Evolutionary conservation across 2,329 filamentous ascomycete species (phyloP), one percentile per base, ranked within the genome.

Genomic region (Colletotrichum sublineola): DNA sequence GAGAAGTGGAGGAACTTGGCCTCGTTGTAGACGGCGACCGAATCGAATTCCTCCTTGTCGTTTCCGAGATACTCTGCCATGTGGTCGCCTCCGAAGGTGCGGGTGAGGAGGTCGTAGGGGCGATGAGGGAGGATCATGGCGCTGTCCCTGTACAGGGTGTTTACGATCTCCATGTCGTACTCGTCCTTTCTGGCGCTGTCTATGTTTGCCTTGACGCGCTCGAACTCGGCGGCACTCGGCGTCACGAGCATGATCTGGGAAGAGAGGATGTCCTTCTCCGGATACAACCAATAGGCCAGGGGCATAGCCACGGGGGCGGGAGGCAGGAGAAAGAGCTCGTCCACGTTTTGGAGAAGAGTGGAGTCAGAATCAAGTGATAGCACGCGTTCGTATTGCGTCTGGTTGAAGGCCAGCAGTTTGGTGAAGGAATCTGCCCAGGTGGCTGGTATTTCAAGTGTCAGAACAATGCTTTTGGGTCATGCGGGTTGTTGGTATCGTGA

Each of bases 161-260:
- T 92, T 63, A 93, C 80, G 3, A 93, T 83, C 77, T 93, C 90
- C 90, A 93, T 93, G 76, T 93, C 91, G 76, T 88, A 92, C 48
- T 87, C 77, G 61, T 75, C 68, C 5, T 52, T n/a, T 3, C 72
- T 68, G n/a, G 74, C 75, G 7, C 68, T 52, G 42, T 77, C 74
- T 50, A 81, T 76, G 12, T 71, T 74, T 36, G 63, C 65, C 52
- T 75, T 73, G 61, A 84, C 75, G 57, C 81, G 79, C 36, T 73
- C 67, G 72, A 88, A 87, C 75, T 91, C 89, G 53, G 79, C 76
- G 52, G 81, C 78, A n/a, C 85, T 87, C 0, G 92, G 92, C 60
- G 90, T 82, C 53, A 93, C 81, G 5, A 93, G 86, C 78, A 93
- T 86, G 52, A 93, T 77, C 53, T 91, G 85, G 2, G 89, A 90